phyloP scores from a whole-genome alignment of 176 grass and related monocot species.

The Aegilops umbellulata region DNA sequence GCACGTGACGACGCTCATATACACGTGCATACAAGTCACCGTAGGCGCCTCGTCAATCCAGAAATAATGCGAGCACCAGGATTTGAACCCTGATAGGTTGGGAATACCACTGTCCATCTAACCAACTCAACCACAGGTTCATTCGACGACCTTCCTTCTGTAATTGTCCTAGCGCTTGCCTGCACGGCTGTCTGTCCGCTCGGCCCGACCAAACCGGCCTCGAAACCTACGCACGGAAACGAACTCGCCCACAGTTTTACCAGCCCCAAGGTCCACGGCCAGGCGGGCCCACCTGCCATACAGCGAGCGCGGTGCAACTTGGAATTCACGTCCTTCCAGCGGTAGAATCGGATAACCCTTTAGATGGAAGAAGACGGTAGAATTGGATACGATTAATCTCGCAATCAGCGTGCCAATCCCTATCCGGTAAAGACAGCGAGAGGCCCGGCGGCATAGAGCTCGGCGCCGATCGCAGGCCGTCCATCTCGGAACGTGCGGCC shows the following conservation, averaged over 20 bases:
- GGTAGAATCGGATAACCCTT: too few species aligned
- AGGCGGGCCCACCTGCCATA: neutral
- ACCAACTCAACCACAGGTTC: too few species aligned
- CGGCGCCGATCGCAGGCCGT: neutral
- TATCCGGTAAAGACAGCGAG: neutral
- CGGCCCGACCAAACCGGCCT: neutral
- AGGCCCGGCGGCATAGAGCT: neutral
- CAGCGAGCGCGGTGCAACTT: neutral
- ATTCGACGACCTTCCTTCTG: neutral
- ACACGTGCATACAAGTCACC: too few species aligned
- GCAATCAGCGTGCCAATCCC: neutral
- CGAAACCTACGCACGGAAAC: neutral
- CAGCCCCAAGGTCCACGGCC: neutral
- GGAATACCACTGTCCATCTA: too few species aligned
- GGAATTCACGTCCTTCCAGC: neutral
- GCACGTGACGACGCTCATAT: neutral
- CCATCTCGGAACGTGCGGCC: neutral
- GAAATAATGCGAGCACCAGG: too few species aligned
- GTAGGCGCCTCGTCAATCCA: too few species aligned
- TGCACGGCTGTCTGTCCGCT: neutral
- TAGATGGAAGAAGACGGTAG: too few species aligned
- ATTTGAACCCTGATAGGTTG: too few species aligned
- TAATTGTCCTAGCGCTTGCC: neutral
- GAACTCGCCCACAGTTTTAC: neutral
- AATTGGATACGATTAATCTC: neutral